A percentile compares a stretch with the other conserved stretches of the same genome.
phyloP scores from a whole-genome alignment of 164 flowering plant species.

The Vitis labrusca region DNA sequence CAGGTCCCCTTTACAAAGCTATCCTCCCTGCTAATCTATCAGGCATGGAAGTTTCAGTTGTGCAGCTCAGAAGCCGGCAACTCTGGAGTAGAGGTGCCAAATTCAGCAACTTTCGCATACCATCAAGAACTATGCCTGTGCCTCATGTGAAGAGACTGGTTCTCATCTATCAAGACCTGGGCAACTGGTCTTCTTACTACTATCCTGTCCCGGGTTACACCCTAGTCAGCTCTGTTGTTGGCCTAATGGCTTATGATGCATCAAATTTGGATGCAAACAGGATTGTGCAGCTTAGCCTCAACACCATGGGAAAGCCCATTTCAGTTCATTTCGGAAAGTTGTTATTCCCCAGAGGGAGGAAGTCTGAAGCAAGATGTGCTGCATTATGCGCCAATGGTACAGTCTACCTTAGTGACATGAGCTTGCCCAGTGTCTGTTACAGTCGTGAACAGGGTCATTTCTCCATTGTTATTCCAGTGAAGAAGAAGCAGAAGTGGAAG shows the following conservation, averaged over 20 bases:
- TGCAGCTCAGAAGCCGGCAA: conserved; percentile 47
- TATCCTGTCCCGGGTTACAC: conserved; percentile 49
- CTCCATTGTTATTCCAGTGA: conserved; percentile 32
- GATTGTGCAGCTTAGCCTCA: conserved; percentile 22
- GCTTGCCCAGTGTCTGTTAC: conserved; percentile 20
- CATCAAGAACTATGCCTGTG: conserved; percentile 40
- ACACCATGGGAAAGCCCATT: conserved; percentile 21
- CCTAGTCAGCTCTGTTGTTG: conserved; percentile 46
- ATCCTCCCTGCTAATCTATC: conserved; percentile 46
- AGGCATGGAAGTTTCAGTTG: conserved; percentile 44
- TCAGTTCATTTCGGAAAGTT: conserved; percentile 22
- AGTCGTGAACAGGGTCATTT: conserved; percentile 32
- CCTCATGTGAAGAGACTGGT: conserved; percentile 56
- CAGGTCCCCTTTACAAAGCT: conserved; percentile 42
- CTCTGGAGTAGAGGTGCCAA: conserved; percentile 59
- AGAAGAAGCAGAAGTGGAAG: conserved; percentile 15
- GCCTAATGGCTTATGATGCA: conserved; percentile 49
- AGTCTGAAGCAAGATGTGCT: conserved; percentile 21
- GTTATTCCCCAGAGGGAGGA: not conserved
- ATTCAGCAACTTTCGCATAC: conserved; percentile 46
- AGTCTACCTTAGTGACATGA: conserved; percentile 21
- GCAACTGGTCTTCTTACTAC: conserved; percentile 58
- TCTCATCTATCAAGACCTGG: conserved; percentile 53
- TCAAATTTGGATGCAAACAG: conserved; percentile 20
- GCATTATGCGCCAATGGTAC: conserved; percentile 22